Base-by-base conservation (phyloP, 2,329 filamentous ascomycete species). In the Myriosclerotinia duriaeana region DNA sequence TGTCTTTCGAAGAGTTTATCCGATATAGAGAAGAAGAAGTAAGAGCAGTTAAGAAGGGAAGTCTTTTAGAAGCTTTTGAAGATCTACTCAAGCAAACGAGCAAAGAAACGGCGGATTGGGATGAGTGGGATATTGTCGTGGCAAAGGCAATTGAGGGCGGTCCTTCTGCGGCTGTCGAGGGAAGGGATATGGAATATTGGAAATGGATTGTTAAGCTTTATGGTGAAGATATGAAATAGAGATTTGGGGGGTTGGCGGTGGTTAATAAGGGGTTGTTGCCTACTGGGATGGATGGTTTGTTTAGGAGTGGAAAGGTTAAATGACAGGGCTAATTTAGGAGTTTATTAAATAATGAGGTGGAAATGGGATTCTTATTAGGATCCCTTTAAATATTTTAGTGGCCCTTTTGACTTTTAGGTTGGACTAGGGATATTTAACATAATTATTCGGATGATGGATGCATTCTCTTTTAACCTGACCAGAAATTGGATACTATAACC, bases 221-320 rank as follows among this genome's bases (percentile, higher is more conserved):
- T 73, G 76, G 74, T 0, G 70, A 73, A 20, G 78, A 80, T 65
- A 76, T 81, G 74, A 75, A 75, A 55, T 72, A 76, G 64, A 73
- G 72, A 48, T 80, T 80, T 75, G 79, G 79, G 0, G 78, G 78
- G 1, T 65, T 80, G 64, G 74, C 74, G 40, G 73, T 81, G 59
- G 78, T 79, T 5, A 78, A 80, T 67, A 71, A 74, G 55, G 77
- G 78, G 1, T 64, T 80, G 61, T 68, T 81, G 66, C 79, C 80
- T 9, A 77, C 78, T 70, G 78, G 79, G 5, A 71, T 80, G 71
- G 74, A 80, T 56, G 74, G 73, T 66, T 74, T 79, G 70, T 69
- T 80, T 69, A 71, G 74, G 71, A 75, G 72, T 72, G 78, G 75
- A 68, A 74, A 74, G 67, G 77, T 75, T 54, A 73, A 77, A 68